phyloP scores from a whole-genome alignment of 1,284 basidiomycete species.

The Rhodotorula sp. region DNA sequence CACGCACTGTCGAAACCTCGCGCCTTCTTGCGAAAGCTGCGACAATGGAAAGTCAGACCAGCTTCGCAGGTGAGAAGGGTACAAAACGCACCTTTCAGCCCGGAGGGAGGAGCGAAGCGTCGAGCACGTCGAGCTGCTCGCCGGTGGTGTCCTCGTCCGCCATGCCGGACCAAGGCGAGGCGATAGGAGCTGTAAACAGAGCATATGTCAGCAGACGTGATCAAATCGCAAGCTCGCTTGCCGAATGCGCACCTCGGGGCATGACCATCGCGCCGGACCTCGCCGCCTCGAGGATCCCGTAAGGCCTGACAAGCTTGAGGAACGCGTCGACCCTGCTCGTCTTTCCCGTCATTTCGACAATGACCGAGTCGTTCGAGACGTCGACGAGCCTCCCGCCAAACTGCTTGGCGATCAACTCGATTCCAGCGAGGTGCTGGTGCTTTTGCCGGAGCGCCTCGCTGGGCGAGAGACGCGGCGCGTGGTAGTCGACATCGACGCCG shows the following conservation, averaged over 20 bases:
- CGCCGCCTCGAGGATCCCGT: conserved; percentile 90
- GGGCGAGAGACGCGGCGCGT: conserved; percentile 57
- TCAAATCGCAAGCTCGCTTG: background rate
- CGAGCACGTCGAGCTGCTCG: conserved; percentile 62
- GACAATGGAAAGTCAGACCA: background rate
- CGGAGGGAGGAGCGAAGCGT: conserved; percentile 83
- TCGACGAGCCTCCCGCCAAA: conserved; percentile 94
- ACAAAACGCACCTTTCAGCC: conserved; percentile 58
- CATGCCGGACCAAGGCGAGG: conserved; percentile 58
- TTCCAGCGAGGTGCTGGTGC: conserved; percentile 82
- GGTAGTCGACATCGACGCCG: conserved; percentile 52
- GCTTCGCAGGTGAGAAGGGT: background rate
- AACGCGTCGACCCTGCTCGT: conserved; percentile 89
- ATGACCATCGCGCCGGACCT: conserved; percentile 93
- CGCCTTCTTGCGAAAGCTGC: background rate
- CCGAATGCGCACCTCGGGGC: conserved; percentile 59
- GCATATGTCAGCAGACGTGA: background rate
- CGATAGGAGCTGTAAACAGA: conserved; percentile 64
- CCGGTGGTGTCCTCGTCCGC: conserved; percentile 58
- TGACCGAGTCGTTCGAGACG: conserved; percentile 87
- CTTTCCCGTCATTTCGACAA: conserved; percentile 94
- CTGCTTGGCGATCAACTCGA: conserved; percentile 79
- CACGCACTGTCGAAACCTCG: background rate
- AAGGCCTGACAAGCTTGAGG: conserved; percentile 85
- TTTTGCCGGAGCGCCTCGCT: conserved; percentile 84